Percentiles rank a stretch among this genome's conserved stretches.
phyloP scores from a whole-genome alignment of 2,329 filamentous ascomycete species.

The Fusarium sp. region DNA sequence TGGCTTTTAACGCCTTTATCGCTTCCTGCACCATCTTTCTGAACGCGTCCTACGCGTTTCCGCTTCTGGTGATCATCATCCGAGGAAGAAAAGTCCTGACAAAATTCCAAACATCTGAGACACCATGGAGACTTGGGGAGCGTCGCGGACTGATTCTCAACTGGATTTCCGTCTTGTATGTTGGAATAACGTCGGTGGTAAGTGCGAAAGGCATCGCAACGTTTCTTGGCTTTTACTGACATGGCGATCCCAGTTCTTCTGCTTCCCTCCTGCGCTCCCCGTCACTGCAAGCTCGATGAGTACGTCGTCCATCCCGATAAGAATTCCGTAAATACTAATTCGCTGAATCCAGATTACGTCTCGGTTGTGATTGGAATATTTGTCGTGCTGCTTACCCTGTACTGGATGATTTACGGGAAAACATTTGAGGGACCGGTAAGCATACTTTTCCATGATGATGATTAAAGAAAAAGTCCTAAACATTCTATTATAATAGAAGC shows the following conservation, averaged over 20 bases:
- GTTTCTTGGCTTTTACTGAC: neutral
- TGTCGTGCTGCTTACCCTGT: conserved; percentile 16
- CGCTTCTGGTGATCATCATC: conserved; percentile 24
- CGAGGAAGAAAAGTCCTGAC: conserved; percentile 13
- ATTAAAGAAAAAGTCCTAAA: too few species aligned
- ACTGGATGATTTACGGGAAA: conserved; percentile 31
- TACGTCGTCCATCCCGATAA: neutral
- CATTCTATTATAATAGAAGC: too few species aligned
- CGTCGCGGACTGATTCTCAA: conserved; percentile 23
- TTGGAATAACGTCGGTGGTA: conserved; percentile 34
- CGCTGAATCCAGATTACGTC: conserved; percentile 48
- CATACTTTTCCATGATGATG: accelerated
- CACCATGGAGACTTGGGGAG: conserved; percentile 24
- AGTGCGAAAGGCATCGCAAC: neutral
- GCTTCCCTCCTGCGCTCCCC: conserved; percentile 32
- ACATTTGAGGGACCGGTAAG: conserved; percentile 37
- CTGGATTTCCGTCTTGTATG: conserved; percentile 33
- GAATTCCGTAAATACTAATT: neutral
- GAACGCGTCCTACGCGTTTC: conserved; percentile 37
- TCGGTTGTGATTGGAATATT: conserved; percentile 54
- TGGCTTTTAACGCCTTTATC: conserved; percentile 37
- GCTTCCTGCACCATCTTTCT: conserved; percentile 38
- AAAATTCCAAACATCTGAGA: conserved; percentile 3
- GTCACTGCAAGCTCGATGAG: conserved; percentile 36
- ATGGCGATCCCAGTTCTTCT: conserved; percentile 27